Base-by-base conservation (phyloP, 192 early-diverging fungal species). In the Radiomyces spectabilis region DNA sequence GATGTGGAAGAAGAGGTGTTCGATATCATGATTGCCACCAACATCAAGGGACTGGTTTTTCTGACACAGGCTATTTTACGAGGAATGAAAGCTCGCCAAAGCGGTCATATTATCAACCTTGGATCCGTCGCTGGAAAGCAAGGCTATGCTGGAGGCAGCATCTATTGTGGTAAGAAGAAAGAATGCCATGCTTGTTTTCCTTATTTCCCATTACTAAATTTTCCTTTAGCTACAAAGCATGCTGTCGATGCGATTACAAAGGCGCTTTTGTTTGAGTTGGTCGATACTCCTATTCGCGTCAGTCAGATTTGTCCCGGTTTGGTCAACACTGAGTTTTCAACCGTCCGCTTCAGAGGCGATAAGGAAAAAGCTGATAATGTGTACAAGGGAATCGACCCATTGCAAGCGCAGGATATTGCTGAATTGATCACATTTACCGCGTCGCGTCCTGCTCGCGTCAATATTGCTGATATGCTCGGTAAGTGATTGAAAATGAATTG, bases 321-420 rank as follows among this genome's bases (percentile, higher is more conserved):
- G 78, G 92, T 93, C 4, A 85, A 96, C 67, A 96, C 93, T 0
- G 93, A 96, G 62, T 96, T 94, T 79, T 86, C 82, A 13, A 71
- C 87, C 13, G 79, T 96, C 5, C 75, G 94, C 9, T 92, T 84
- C 68, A 26, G 57, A 24, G 83, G 86, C 0, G 87, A 92, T 27
- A 72, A 75, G 47, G 41, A 35, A 3, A 84, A 69, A 55, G 87
- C 87, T 0, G 76, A 77, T 21, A 50, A 67, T 15, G 90, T 95
- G 19, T 95, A 95, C 69, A 77, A 81, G 39, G 91, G 93, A 0
- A 52, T 87, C 2, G 63, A 84, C 40, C 86, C 85, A 22, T 64
- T 92, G 63, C 72, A 70, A 16, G 82, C 73, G 4, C 62, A 80
- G 15, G 89, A 92, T 61, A 77, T 92, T 65, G 84, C 79, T 51